Evolutionary conservation across 2,329 filamentous ascomycete genomes (phyloP).

Genomic region (Hypomyces rosellus): DNA sequence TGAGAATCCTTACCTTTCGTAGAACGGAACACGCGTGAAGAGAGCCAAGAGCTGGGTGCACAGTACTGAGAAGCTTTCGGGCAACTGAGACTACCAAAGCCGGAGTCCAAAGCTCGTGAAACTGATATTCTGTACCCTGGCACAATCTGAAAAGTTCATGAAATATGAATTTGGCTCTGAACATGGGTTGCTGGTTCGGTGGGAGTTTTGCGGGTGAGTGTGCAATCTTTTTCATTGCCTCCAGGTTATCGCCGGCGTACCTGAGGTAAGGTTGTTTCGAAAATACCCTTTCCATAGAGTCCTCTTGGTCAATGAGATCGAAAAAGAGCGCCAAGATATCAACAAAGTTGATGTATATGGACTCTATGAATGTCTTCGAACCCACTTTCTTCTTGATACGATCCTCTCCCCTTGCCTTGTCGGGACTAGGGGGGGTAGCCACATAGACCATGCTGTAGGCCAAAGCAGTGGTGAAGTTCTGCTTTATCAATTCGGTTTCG

Average conservation of each 20-base stretch:
- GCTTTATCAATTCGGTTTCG: constrained; percentile 52
- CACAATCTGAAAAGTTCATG: constrained; percentile 75
- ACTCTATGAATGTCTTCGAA: constrained; percentile 53
- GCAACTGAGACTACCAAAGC: constrained; percentile 67
- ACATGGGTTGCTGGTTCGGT: constrained; percentile 78
- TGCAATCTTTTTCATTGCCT: constrained; percentile 62
- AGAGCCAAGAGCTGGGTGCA: constrained; percentile 77
- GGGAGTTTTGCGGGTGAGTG: constrained; percentile 61
- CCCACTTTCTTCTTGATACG: constrained; percentile 65
- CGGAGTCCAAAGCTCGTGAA: constrained; percentile 65
- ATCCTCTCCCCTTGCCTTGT: constrained; percentile 54
- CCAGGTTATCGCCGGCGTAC: constrained; percentile 58
- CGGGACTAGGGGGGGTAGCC: constrained; percentile 22
- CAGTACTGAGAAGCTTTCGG: constrained; percentile 70
- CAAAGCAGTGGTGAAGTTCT: constrained; percentile 69
- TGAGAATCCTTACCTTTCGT: constrained; percentile 74
- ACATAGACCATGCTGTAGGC: constrained; percentile 74
- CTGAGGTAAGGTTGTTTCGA: constrained; percentile 50
- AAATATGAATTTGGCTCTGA: constrained; percentile 69
- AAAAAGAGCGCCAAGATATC: constrained; percentile 73
- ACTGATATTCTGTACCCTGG: constrained; percentile 59
- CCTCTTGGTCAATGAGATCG: constrained; percentile 70
- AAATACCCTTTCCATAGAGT: constrained; percentile 63
- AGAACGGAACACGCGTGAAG: constrained; percentile 82
- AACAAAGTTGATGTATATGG: constrained; percentile 64